Evolutionary conservation across 768 basidiomycete species (phyloP).

Genomic region (Tricholoma sp.): DNA sequence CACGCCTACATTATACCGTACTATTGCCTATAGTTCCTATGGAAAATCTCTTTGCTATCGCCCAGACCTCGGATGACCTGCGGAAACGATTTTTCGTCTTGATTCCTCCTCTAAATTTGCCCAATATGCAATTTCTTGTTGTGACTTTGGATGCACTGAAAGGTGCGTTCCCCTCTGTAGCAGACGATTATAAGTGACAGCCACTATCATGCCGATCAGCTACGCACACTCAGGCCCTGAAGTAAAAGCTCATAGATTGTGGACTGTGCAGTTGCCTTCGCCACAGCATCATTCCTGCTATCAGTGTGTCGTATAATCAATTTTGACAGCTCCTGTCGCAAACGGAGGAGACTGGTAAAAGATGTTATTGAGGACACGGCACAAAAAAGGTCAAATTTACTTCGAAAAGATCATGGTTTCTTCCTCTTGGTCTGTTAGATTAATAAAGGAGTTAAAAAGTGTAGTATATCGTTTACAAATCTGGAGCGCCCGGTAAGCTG

Average conservation of each 20-base stretch:
- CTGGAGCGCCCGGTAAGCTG: conserved; percentile 24
- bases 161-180: conserved; percentile 59
- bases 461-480: conserved; percentile 74
- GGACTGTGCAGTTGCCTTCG: conserved; percentile 64
- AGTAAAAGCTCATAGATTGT: conserved; percentile 74
- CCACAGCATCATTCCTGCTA: conserved; percentile 54
- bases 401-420: conserved; percentile 97
- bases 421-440: conserved; percentile 76
- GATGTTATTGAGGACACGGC: neutral
- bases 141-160: conserved; percentile 78
- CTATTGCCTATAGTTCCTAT: neutral
- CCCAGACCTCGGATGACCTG: conserved; percentile 26
- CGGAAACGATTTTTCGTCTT: conserved; percentile 49
- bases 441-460: conserved; percentile 80
- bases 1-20: conserved; percentile 1
- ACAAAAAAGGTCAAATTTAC: conserved; percentile 38
- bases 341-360: conserved; percentile 62
- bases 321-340: conserved; percentile 79
- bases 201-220: neutral
- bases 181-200: conserved; percentile 5
- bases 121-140: conserved; percentile 86
- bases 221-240: conserved; percentile 69
- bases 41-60: conserved; percentile 4
- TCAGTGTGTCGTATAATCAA: conserved; percentile 70
- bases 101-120: conserved; percentile 81